Evolutionary conservation across 495 filamentous ascomycete genomes (phyloP).

Genomic region (Talaromyces trachyspermus): DNA sequence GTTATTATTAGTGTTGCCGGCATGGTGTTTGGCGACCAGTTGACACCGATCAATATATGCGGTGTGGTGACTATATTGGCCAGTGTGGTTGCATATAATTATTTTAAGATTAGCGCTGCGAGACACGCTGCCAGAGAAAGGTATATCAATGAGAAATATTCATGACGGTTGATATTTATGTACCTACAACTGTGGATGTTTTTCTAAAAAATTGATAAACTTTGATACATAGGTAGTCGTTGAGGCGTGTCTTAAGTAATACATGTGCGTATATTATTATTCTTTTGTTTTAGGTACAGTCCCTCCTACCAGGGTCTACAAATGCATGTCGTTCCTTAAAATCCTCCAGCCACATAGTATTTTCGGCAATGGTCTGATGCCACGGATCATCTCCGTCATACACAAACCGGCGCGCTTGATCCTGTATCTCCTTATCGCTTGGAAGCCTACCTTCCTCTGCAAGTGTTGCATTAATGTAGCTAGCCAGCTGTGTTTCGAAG

Average conservation of each 20-base stretch:
- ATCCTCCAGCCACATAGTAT: conserved; percentile 46
- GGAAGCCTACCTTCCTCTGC: not conserved
- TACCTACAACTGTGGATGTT: not conserved
- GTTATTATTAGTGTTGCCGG: conserved; percentile 75
- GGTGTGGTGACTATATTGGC: conserved; percentile 67
- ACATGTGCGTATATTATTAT: too few species aligned
- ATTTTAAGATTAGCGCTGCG: conserved; percentile 46
- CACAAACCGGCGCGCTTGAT: conserved; percentile 46
- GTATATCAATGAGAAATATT: conserved; percentile 3
- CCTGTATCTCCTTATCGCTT: conserved; percentile 1
- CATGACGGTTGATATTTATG: not conserved
- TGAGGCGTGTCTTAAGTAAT: too few species aligned
- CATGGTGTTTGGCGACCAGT: conserved; percentile 64
- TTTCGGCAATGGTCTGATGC: conserved; percentile 59
- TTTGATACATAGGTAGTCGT: not conserved
- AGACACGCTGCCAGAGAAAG: not conserved
- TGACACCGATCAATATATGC: conserved; percentile 71
- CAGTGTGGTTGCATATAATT: conserved; percentile 74
- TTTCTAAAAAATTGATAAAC: not conserved
- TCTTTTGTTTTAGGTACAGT: too few species aligned
- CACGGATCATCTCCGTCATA: conserved; percentile 55
- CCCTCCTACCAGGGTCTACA: not conserved
- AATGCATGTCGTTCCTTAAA: conserved; percentile 40
- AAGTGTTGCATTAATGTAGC: not conserved
- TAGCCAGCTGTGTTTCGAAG: not conserved